Conservation (phyloP, 1,284 basidiomycete species). For the Filobasidium uniguttulatum region DNA sequence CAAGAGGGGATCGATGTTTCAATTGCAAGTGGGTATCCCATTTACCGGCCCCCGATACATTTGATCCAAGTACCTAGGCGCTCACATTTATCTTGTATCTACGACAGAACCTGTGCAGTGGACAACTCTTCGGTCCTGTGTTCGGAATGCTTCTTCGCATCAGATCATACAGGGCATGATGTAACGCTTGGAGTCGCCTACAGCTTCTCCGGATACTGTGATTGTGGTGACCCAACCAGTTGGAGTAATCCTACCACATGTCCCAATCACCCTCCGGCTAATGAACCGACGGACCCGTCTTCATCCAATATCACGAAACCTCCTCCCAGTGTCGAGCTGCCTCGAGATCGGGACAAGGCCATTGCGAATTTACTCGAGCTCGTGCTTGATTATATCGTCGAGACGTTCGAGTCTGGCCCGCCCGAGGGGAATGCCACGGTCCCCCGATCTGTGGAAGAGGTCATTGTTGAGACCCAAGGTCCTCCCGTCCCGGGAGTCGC, state of each 20-base stretch:
- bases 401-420: slow-evolving; percentile 8
- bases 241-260: slow-evolving; percentile 59
- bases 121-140: slow-evolving; percentile 82
- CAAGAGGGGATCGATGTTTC: slow-evolving; percentile 2
- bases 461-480: not conserved
- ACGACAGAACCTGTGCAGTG: slow-evolving; percentile 72
- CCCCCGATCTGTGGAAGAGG: not conserved
- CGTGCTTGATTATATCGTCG: slow-evolving; percentile 10
- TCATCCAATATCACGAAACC: slow-evolving; percentile 1
- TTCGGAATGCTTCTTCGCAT: slow-evolving; percentile 69
- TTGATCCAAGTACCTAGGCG: not conserved
- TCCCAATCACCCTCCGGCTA: slow-evolving; percentile 48
- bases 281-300: slow-evolving; percentile 20
- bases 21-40: slow-evolving; percentile 15
- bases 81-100: not conserved
- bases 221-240: slow-evolving; percentile 78
- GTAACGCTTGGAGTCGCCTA: slow-evolving; percentile 82
- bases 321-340: not conserved
- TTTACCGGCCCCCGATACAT: not conserved
- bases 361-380: not conserved
- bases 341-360: not conserved
- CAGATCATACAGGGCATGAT: slow-evolving; percentile 69
- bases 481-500: not conserved
- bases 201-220: slow-evolving; percentile 79
- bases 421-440: not conserved